These are phyloP conservation scores for Aspergillus fructus DNA, from an alignment of 2,329 filamentous ascomycete species.

Conservation along the genomic window DNA sequence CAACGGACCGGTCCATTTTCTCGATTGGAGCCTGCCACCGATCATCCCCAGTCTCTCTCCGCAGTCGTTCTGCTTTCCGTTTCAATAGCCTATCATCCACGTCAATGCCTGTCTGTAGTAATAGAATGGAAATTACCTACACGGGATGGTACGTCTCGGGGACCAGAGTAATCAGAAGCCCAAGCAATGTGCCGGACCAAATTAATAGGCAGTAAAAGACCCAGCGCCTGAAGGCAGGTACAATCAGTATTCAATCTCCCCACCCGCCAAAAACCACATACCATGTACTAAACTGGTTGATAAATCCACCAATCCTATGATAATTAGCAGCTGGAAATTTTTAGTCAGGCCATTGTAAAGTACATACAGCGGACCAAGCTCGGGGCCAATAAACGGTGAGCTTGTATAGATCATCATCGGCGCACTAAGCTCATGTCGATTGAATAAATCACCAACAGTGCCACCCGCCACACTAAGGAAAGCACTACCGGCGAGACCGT, in stretches of 20 bases:
- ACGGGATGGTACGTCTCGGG: slow-evolving; percentile 80
- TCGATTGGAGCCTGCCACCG: slow-evolving; percentile 77
- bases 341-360: not conserved
- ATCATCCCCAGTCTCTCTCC: slow-evolving; percentile 74
- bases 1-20: slow-evolving; percentile 66
- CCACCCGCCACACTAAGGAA: slow-evolving; percentile 73
- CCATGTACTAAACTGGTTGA: slow-evolving; percentile 73
- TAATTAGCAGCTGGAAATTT: slow-evolving; percentile 13
- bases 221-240: slow-evolving; percentile 57
- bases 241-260: slow-evolving; percentile 7
- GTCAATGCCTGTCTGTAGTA: slow-evolving; percentile 29
- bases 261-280: slow-evolving; percentile 17
- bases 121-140: slow-evolving; percentile 23
- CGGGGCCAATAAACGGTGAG: slow-evolving; percentile 58
- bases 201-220: slow-evolving; percentile 83
- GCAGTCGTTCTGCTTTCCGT: slow-evolving; percentile 67
- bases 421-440: slow-evolving; percentile 64
- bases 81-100: slow-evolving; percentile 55
- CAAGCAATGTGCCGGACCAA: slow-evolving; percentile 68
- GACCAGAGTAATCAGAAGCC: slow-evolving; percentile 64
- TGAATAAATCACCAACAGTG: slow-evolving; percentile 79
- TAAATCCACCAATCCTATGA: slow-evolving; percentile 66
- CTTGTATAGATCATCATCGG: slow-evolving; percentile 82
- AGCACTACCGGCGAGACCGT: slow-evolving; percentile 48
- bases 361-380: slow-evolving; percentile 53